phyloP scores from a whole-genome alignment of 495 filamentous ascomycete species.

The Rhypophila decipiens region DNA sequence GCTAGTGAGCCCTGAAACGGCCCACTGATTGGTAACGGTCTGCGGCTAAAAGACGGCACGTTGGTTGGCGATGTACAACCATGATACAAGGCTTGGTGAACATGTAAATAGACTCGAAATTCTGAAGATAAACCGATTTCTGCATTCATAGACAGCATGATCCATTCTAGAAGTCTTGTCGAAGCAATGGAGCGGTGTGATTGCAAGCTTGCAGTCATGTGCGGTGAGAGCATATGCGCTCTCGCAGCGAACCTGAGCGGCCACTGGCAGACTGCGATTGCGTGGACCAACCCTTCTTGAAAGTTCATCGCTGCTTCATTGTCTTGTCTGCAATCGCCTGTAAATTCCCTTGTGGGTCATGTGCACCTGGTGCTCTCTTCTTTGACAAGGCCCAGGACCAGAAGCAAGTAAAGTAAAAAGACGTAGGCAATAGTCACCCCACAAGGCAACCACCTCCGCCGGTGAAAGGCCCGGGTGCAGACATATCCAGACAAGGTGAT shows the following conservation, averaged over 20 bases:
- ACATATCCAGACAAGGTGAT: no score
- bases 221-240: no score
- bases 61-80: constrained; percentile 15
- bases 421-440: no score
- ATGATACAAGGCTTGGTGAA: constrained; percentile 9
- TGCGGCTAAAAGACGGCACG: constrained; percentile 8
- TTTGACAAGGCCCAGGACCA: no score
- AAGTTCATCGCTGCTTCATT: not conserved
- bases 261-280: not conserved
- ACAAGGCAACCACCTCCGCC: no score
- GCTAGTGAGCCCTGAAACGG: constrained; percentile 8
- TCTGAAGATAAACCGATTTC: no score
- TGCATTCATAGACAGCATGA: constrained; percentile 17
- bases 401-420: no score
- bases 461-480: no score
- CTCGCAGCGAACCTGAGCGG: not conserved
- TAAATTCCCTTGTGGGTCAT: not conserved
- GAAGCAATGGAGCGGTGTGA: constrained; percentile 11
- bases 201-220: not conserved
- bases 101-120: constrained; percentile 13
- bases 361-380: not conserved
- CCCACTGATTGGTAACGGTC: constrained; percentile 15
- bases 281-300: not conserved
- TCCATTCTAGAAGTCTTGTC: constrained; percentile 27
- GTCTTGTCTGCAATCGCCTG: not conserved